phyloP scores from a whole-genome alignment of 2,329 filamentous ascomycete genomes.

The Penicillium sp. region DNA sequence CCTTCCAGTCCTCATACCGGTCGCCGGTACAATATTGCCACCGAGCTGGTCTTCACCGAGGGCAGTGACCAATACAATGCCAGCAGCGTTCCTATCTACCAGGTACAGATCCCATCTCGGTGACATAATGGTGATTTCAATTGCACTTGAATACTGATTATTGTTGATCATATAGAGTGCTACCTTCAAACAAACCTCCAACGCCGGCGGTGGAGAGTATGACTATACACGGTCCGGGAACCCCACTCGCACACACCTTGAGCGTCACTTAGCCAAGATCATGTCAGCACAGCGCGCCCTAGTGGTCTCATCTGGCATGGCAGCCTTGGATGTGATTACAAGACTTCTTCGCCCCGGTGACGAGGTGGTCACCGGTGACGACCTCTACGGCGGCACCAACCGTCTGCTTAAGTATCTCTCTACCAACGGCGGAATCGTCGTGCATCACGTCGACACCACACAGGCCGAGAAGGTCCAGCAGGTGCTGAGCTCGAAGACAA shows the following conservation, averaged over 20 bases:
- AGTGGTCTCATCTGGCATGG: slow-evolving; percentile 96
- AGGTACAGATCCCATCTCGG: slow-evolving; percentile 49
- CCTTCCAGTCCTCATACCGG: slow-evolving; percentile 86
- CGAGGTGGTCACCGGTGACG: slow-evolving; percentile 95
- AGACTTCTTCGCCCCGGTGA: slow-evolving; percentile 86
- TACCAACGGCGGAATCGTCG: slow-evolving; percentile 83
- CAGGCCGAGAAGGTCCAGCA: slow-evolving; percentile 66
- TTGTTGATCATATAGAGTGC: slow-evolving; percentile 59
- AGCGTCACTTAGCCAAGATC: slow-evolving; percentile 96
- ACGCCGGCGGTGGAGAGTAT: slow-evolving; percentile 80
- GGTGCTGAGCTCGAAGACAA: slow-evolving; percentile 74
- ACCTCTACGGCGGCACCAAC: slow-evolving; percentile 94
- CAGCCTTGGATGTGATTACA: slow-evolving; percentile 92
- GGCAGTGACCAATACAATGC: slow-evolving; percentile 95
- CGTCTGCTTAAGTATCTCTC: slow-evolving; percentile 88
- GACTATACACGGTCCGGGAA: slow-evolving; percentile 98
- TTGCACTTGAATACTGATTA: neutral
- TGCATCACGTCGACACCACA: slow-evolving; percentile 96
- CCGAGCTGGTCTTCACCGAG: slow-evolving; percentile 94
- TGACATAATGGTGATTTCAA: neutral
- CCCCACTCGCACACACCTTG: slow-evolving; percentile 90
- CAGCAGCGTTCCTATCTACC: slow-evolving; percentile 95
- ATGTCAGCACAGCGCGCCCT: slow-evolving; percentile 92
- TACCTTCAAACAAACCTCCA: slow-evolving; percentile 91
- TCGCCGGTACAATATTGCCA: slow-evolving; percentile 87